Evolutionary conservation across 139 green algal genomes (phyloP), one percentile per base, ranked within the genome.

Genomic region (Limnomonas spitsbergensis): DNA sequence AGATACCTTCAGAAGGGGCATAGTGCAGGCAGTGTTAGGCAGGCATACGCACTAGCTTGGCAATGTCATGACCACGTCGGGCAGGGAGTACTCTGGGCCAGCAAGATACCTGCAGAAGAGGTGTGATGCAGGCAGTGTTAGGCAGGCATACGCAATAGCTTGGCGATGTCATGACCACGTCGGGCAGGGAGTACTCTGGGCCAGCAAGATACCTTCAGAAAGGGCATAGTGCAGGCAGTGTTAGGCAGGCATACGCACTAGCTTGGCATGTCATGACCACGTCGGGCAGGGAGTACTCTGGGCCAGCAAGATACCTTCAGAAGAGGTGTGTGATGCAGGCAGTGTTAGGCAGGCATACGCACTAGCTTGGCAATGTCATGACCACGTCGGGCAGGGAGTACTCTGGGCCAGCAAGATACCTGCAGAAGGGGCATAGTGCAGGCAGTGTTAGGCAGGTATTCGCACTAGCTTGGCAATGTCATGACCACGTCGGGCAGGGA

Each of bases 21-120:
- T 54, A 54, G n/a, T 54, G 42, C 42, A 54, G 42, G 42, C 42
- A 54, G n/a, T n/a, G n/a, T n/a, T n/a, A n/a, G n/a, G n/a, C n/a
- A n/a, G n/a, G n/a, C n/a, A n/a, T n/a, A n/a, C n/a, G n/a, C n/a
- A n/a, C n/a, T n/a, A n/a, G n/a, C n/a, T n/a, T n/a, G n/a, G n/a
- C n/a, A n/a, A n/a, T n/a, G n/a, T n/a, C 42, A 54, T 6, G 42
- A 54, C 42, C 42, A 54, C 42, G 9, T 54, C 42, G 42, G 42
- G 7, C 42, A 54, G 6, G 6, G 42, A 54, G 9, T 27, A 54
- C 42, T 54, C 42, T 6, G 42, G 42, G 7, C 42, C 42, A 54
- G 42, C 42, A 6, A 54, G 42, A 54, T 27, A 54, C 42, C 42
- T 54, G n/a, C 7, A 27, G 42, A 6, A 54, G 42, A 9, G 7